Conservation (phyloP, 768 basidiomycete genomes). For the Chalciporus pseudorubinellus region DNA sequence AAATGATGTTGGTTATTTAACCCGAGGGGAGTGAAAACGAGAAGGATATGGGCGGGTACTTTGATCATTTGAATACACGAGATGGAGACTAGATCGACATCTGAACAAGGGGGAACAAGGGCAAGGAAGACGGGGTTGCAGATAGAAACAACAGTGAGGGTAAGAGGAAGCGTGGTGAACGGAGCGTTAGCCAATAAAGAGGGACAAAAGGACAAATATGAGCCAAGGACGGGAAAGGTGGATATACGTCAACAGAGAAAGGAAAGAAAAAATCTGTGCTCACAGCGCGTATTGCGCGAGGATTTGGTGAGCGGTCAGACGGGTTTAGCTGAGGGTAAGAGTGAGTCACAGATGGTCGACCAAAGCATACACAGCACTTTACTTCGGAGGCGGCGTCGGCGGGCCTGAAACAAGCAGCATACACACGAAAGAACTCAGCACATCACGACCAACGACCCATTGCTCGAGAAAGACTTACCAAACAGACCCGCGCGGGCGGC, state of each 20-base stretch:
- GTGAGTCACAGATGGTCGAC: background rate
- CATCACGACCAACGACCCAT: background rate
- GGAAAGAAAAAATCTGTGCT: background rate
- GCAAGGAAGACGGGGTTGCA: background rate
- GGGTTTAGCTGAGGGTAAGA: background rate
- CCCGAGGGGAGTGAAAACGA: background rate
- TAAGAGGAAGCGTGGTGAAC: too few relatives aligned
- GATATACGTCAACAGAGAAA: background rate
- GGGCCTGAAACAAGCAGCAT: constrained; percentile 32
- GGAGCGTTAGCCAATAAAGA: background rate
- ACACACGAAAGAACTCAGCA: constrained; percentile 1
- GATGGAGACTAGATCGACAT: background rate
- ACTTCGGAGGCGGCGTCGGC: constrained; percentile 47
- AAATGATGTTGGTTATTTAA: too few relatives aligned
- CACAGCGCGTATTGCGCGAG: background rate
- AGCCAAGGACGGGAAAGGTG: background rate
- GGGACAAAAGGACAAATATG: background rate
- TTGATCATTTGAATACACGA: background rate
- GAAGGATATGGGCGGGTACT: background rate
- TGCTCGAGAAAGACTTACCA: constrained; percentile 38
- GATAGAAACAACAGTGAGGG: background rate
- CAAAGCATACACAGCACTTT: background rate
- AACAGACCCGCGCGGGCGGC: constrained; percentile 63
- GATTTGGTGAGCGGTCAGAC: background rate
- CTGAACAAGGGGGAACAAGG: background rate